These are phyloP conservation scores for Rosa lucieae DNA, from an alignment of 306 rosid genomes.

Conservation along the genomic window DNA sequence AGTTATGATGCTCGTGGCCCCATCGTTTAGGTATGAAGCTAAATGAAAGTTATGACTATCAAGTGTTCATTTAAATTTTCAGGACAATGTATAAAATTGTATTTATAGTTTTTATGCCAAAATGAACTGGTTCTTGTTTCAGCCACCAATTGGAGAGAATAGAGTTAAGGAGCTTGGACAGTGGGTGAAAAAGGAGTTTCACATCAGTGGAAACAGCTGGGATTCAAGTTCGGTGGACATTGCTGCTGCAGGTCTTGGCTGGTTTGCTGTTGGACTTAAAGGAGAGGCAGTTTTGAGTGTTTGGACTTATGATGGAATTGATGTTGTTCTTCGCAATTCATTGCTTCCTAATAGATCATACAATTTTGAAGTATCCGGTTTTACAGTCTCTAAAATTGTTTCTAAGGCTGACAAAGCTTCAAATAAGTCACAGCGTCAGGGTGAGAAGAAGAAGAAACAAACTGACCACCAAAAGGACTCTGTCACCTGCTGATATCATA, in stretches of 20 bases:
- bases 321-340: conserved; percentile 66
- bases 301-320: conserved; percentile 89
- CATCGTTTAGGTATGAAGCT: not conserved
- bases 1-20: not conserved
- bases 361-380: conserved; percentile 72
- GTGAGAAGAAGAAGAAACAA: conserved; percentile 42
- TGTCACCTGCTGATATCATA: conserved; percentile 25
- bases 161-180: conserved; percentile 77
- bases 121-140: conserved; percentile 31
- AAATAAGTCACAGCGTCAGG: conserved; percentile 41
- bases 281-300: conserved; percentile 73
- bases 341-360: conserved; percentile 66
- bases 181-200: conserved; percentile 70
- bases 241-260: conserved; percentile 87
- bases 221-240: conserved; percentile 85
- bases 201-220: conserved; percentile 72
- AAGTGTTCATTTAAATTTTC: not conserved
- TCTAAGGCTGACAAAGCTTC: conserved; percentile 66
- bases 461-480: conserved; percentile 25
- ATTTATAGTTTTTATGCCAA: conserved; percentile 11
- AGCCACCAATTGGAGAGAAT: conserved; percentile 84
- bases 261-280: conserved; percentile 90
- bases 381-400: conserved; percentile 80
- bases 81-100: conserved; percentile 14
- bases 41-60: not conserved